phyloP scores from a whole-genome alignment of 208 protist genomes.

The Acanthamoeba polyphaga region DNA sequence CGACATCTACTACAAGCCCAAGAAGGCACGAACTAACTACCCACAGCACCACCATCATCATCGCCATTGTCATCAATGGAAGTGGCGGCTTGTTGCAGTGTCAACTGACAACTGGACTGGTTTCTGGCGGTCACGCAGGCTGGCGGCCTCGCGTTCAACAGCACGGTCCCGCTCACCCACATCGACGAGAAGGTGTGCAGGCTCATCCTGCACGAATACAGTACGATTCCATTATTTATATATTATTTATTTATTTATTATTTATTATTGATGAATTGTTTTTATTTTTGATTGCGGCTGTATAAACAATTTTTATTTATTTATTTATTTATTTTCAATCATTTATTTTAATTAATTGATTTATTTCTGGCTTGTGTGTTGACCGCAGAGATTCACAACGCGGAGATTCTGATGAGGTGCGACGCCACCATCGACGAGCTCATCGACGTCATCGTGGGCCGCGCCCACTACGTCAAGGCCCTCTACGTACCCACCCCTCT shows the following conservation, averaged over 20 bases:
- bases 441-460: conserved; percentile 98
- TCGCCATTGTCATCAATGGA: no score
- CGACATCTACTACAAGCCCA: conserved; percentile 96
- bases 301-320: conserved; percentile 92
- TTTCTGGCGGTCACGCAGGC: background rate
- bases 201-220: conserved; percentile 92
- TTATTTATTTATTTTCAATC: conserved; percentile 75
- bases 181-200: conserved; percentile 71
- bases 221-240: background rate
- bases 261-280: background rate
- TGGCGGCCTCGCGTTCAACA: conserved; percentile 91
- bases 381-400: conserved; percentile 89
- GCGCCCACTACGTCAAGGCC: conserved; percentile 92
- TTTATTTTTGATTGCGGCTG: background rate
- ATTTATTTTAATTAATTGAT: background rate
- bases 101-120: background rate
- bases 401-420: conserved; percentile 96
- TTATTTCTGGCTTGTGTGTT: background rate
- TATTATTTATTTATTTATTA: conserved; percentile 91
- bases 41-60: no score
- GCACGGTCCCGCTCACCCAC: conserved; percentile 79
- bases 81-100: background rate
- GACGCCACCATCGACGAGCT: conserved; percentile 98
- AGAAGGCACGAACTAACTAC: conserved; percentile 83
- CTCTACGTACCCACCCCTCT: conserved; percentile 81